Evolutionary conservation across 495 filamentous ascomycete species (phyloP).

Genomic region (Friedmanniomyces simplex): DNA sequence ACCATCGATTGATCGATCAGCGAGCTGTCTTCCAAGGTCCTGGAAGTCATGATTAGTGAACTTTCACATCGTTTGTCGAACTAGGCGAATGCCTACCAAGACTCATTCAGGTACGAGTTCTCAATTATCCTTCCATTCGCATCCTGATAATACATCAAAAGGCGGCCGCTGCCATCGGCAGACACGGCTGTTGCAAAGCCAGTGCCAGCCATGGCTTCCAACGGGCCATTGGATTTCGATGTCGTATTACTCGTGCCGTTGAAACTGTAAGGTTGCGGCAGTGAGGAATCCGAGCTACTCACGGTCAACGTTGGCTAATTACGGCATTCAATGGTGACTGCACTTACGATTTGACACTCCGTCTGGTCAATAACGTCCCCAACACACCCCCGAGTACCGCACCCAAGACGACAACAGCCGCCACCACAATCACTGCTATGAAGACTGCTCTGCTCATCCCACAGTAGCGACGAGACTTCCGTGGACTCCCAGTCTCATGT

Average conservation of each 20-base stretch:
- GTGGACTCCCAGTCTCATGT: background rate
- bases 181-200: slow-evolving; percentile 2
- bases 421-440: background rate
- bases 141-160: slow-evolving; percentile 8
- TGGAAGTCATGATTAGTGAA: too few species aligned
- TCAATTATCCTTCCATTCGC: slow-evolving; percentile 3
- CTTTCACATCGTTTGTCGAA: too few species aligned
- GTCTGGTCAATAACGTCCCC: background rate
- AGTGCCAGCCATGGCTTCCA: slow-evolving; percentile 4
- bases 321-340: background rate
- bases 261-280: background rate
- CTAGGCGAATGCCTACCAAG: background rate
- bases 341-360: background rate
- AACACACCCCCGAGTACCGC: slow-evolving; percentile 7
- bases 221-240: background rate
- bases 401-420: background rate
- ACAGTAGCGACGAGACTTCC: background rate
- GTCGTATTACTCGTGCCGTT: background rate
- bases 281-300: background rate
- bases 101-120: background rate
- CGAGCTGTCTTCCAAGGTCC: background rate
- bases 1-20: slow-evolving; percentile 2
- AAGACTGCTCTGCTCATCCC: slow-evolving; percentile 4
- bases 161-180: background rate
- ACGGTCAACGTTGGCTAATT: background rate